phyloP scores from a whole-genome alignment of 192 early-diverging fungal species.

The Coemansia erecta region DNA sequence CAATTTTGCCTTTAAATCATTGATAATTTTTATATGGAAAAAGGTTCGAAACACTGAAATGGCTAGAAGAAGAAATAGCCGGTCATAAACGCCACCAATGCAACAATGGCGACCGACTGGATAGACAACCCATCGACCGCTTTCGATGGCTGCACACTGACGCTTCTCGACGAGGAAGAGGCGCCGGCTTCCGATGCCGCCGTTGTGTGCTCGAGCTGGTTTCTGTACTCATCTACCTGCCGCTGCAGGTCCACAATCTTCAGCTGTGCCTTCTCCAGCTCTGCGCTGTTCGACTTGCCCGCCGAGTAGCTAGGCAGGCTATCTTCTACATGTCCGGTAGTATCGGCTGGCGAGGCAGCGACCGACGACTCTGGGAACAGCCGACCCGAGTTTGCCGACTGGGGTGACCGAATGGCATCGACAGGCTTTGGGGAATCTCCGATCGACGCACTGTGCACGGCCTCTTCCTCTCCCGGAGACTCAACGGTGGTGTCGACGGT shows the following conservation, averaged over 20 bases:
- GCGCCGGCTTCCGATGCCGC: too few species aligned
- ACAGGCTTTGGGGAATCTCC: too few species aligned
- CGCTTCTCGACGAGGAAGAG: neutral
- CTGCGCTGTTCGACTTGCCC: conserved; percentile 24
- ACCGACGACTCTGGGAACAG: conserved; percentile 37
- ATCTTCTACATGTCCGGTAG: conserved; percentile 16
- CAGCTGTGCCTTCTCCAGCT: conserved; percentile 40
- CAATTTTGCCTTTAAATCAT: too few species aligned
- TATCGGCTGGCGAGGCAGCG: conserved; percentile 19
- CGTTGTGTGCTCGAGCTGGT: conserved; percentile 23
- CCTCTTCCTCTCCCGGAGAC: conserved; percentile 6
- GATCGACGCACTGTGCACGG: conserved; percentile 8
- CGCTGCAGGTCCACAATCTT: conserved; percentile 42
- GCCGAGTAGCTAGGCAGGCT: too few species aligned
- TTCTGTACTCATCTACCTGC: conserved; percentile 34
- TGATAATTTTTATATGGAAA: too few species aligned
- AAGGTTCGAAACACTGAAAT: too few species aligned
- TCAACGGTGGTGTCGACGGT: conserved; percentile 11
- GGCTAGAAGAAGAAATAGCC: conserved; percentile 69
- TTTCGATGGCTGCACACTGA: conserved; percentile 25
- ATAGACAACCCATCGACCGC: conserved; percentile 63
- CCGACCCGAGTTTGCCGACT: too few species aligned
- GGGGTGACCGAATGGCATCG: too few species aligned
- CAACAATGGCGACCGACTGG: conserved; percentile 59
- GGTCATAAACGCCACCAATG: conserved; percentile 59